A percentile compares a stretch with the other conserved stretches of the same genome.
Conservation (phyloP, 1,284 basidiomycete genomes). For the Austroboletus rostrupii region DNA sequence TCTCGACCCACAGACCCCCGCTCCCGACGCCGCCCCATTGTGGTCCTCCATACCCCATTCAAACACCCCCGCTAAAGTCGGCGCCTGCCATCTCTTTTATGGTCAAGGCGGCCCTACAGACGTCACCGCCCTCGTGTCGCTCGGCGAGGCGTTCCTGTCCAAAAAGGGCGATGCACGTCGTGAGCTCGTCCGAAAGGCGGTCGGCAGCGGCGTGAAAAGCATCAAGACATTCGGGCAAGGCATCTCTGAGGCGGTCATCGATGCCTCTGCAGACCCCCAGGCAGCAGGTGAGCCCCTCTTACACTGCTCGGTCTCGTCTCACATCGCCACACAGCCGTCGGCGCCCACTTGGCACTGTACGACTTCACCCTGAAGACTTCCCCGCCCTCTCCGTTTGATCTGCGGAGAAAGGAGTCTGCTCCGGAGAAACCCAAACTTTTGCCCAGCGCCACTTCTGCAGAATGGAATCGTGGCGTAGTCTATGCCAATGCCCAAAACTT, state of each 20-base stretch:
- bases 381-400: conserved; percentile 56
- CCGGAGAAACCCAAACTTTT: conserved; percentile 47
- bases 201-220: conserved; percentile 65
- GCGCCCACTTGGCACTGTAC: conserved; percentile 69
- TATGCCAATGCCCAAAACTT: conserved; percentile 83
- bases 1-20: conserved; percentile 36
- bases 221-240: conserved; percentile 37
- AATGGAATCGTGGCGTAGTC: conserved; percentile 69
- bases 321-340: conserved; percentile 52
- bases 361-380: conserved; percentile 75
- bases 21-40: conserved; percentile 30
- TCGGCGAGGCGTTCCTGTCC: conserved; percentile 55
- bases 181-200: conserved; percentile 62
- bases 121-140: conserved; percentile 55
- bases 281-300: conserved; percentile 56
- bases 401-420: conserved; percentile 43
- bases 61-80: conserved; percentile 54
- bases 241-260: conserved; percentile 55
- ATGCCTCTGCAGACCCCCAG: conserved; percentile 66
- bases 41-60: conserved; percentile 40
- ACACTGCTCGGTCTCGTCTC: not conserved
- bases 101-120: conserved; percentile 37
- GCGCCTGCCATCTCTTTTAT: conserved; percentile 65
- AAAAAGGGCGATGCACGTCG: conserved; percentile 50
- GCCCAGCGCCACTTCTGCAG: conserved; percentile 43